Evolutionary conservation across 2,329 filamentous ascomycete genomes (phyloP).

Genomic region (Talaromyces sp.): DNA sequence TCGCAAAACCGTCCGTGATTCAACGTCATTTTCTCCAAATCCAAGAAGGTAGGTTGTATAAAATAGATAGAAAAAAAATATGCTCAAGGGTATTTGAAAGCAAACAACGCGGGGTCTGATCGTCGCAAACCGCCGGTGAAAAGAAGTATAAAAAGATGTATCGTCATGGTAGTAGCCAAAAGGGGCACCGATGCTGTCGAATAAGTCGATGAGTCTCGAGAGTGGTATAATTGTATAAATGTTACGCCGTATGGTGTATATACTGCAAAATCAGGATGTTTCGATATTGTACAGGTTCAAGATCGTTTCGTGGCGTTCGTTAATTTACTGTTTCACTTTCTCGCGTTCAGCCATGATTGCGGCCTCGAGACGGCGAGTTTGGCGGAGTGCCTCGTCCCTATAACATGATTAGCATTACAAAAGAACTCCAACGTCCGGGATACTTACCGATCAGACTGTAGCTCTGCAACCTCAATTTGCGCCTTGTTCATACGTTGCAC

Average conservation of each 20-base stretch:
- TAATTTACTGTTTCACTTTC: conserved; percentile 48
- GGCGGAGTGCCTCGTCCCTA: conserved; percentile 68
- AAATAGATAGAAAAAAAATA: background rate
- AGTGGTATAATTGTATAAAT: background rate
- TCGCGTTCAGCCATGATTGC: conserved; percentile 63
- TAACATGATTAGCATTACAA: conserved; percentile 11
- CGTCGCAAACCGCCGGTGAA: background rate
- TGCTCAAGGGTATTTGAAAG: conserved; percentile 14
- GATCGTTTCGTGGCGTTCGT: conserved; percentile 15
- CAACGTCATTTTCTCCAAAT: background rate
- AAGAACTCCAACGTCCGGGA: background rate
- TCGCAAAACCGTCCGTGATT: background rate
- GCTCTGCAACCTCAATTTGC: conserved; percentile 76
- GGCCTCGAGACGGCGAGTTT: conserved; percentile 67
- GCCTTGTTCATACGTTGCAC: conserved; percentile 77
- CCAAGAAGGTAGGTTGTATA: background rate
- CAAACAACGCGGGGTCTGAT: background rate
- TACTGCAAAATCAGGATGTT: background rate
- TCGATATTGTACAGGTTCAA: conserved; percentile 12
- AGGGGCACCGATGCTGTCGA: background rate
- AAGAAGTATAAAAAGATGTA: background rate
- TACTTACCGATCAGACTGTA: conserved; percentile 57
- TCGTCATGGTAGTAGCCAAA: background rate
- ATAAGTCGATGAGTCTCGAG: conserved; percentile 2
- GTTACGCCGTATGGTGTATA: background rate